Evolutionary conservation across 2,329 filamentous ascomycete genomes (phyloP).

Genomic region (Hypoxylon sp.): DNA sequence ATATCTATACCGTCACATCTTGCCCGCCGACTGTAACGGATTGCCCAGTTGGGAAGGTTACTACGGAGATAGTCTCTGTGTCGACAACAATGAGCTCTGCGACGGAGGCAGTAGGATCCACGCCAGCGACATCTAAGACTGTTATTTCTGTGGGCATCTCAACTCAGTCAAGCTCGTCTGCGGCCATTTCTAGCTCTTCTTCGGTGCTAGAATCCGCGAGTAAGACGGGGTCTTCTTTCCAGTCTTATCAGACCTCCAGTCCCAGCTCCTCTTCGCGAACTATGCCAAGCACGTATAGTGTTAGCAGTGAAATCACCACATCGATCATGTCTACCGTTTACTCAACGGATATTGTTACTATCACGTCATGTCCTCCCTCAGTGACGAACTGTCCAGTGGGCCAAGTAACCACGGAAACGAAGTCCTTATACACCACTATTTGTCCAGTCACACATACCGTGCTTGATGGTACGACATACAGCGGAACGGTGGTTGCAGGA

Average conservation of each 20-base stretch:
- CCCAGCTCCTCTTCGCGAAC: conserved; percentile 36
- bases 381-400: conserved; percentile 52
- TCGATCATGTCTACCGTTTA: conserved; percentile 52
- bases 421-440: conserved; percentile 53
- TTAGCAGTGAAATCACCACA: conserved; percentile 51
- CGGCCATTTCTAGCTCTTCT: conserved; percentile 14
- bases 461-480: conserved; percentile 51
- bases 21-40: conserved; percentile 49
- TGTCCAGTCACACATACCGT: conserved; percentile 53
- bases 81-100: conserved; percentile 49
- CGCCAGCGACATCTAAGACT: conserved; percentile 30
- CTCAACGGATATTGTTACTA: conserved; percentile 51
- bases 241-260: conserved; percentile 36
- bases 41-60: conserved; percentile 49
- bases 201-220: conserved; percentile 31
- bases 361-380: conserved; percentile 50
- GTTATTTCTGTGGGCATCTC: conserved; percentile 12
- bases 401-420: conserved; percentile 51
- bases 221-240: conserved; percentile 31
- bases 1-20: conserved; percentile 50
- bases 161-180: conserved; percentile 27
- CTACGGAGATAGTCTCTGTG: conserved; percentile 49
- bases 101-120: conserved; percentile 30
- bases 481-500: conserved; percentile 29
- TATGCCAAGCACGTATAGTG: conserved; percentile 51